Percentiles rank a stretch among this genome's conserved stretches.
phyloP scores from a whole-genome alignment of 2,329 filamentous ascomycete species.

The Orbilia blumenaviensis region DNA sequence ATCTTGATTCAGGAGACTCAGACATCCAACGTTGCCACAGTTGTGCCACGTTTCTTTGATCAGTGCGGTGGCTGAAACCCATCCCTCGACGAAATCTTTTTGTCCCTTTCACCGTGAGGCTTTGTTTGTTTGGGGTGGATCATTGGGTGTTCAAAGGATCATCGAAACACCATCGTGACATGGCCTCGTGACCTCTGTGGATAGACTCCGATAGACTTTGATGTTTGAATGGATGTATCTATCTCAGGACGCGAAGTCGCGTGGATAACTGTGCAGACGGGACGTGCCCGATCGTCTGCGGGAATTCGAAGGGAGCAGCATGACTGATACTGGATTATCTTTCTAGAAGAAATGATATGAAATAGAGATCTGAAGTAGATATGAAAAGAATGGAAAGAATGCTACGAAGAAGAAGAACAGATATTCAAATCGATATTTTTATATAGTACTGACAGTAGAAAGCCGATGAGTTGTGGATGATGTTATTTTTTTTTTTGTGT shows the following conservation, averaged over 20 bases:
- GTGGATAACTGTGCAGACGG: not conserved
- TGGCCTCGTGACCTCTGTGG: not conserved
- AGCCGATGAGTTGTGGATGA: no score
- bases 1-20: not conserved
- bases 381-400: no score
- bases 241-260: not conserved
- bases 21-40: slow-evolving; percentile 1
- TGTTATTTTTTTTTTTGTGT: no score
- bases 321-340: no score
- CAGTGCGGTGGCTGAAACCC: slow-evolving; percentile 40
- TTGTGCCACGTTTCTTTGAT: slow-evolving; percentile 17
- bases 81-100: no score
- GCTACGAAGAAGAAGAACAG: no score
- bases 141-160: not conserved
- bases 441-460: no score
- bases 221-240: not conserved
- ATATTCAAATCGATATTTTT: no score
- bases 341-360: not conserved
- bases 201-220: not conserved
- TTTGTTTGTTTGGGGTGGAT: slow-evolving; percentile 8
- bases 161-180: slow-evolving; percentile 2
- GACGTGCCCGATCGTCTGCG: not conserved
- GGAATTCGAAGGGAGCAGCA: not conserved
- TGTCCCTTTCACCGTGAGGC: not conserved
- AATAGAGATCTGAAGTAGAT: no score